phyloP scores from a whole-genome alignment of 345 rosid genomes.

The Euphorbia peplus region DNA sequence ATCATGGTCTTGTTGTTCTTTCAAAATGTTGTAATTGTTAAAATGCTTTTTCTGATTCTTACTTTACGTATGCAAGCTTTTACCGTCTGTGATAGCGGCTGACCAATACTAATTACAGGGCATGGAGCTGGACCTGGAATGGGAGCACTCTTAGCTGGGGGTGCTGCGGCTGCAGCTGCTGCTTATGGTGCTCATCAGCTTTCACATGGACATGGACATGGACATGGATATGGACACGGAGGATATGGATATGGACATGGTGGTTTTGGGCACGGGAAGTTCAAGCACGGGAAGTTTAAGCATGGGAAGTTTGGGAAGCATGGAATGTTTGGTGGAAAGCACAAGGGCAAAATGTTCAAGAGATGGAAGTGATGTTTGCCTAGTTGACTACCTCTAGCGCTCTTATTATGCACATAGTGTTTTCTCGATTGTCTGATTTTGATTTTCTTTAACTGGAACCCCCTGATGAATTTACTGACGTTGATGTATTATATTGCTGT shows the following conservation, averaged over 20 bases:
- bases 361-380: conserved; percentile 24
- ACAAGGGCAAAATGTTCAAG: conserved; percentile 46
- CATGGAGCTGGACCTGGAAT: conserved; percentile 40
- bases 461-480: neutral
- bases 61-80: neutral
- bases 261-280: conserved; percentile 56
- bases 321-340: conserved; percentile 68
- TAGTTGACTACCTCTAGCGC: neutral
- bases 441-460: neutral
- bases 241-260: conserved; percentile 51
- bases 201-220: conserved; percentile 52
- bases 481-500: neutral
- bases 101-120: conserved; percentile 28
- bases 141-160: conserved; percentile 69
- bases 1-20: neutral
- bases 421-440: neutral
- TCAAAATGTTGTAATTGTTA: neutral
- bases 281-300: conserved; percentile 68
- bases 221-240: conserved; percentile 43
- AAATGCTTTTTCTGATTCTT: neutral
- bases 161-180: conserved; percentile 66
- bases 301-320: conserved; percentile 66
- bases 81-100: neutral
- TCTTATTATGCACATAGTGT: neutral
- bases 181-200: conserved; percentile 67